Evolutionary conservation across 2,329 filamentous ascomycete genomes (phyloP).

Genomic region (Clonostachys chloroleuca): DNA sequence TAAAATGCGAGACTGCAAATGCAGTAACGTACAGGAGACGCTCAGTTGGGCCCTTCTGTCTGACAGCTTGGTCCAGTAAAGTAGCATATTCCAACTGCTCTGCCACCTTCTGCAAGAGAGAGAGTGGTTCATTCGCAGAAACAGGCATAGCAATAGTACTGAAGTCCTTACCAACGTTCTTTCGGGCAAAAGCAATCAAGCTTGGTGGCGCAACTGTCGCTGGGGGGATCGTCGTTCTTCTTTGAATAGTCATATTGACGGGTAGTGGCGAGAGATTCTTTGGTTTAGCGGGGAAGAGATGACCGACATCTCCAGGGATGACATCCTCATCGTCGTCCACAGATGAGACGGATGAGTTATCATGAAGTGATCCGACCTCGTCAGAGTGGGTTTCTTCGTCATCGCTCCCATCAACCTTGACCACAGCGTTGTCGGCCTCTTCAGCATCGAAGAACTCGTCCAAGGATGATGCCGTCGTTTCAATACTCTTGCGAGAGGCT

Average conservation of each 20-base stretch:
- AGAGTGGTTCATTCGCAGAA: conserved; percentile 89
- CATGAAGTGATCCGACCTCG: conserved; percentile 47
- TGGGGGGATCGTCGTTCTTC: conserved; percentile 67
- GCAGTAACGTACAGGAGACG: conserved; percentile 82
- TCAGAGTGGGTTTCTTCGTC: conserved; percentile 54
- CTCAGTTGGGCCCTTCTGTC: conserved; percentile 55
- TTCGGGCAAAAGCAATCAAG: conserved; percentile 88
- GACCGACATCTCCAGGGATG: conserved; percentile 53
- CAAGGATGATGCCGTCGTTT: conserved; percentile 64
- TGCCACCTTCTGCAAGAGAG: conserved; percentile 80
- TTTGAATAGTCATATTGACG: conserved; percentile 56
- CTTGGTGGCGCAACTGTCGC: conserved; percentile 81
- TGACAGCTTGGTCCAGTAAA: conserved; percentile 72
- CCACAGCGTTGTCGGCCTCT: conserved; percentile 58
- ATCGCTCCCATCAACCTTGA: conserved; percentile 69
- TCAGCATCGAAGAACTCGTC: conserved; percentile 96
- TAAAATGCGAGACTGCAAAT: conserved; percentile 86
- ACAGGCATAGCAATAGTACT: conserved; percentile 98
- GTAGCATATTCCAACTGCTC: conserved; percentile 90
- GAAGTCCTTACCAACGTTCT: conserved; percentile 96
- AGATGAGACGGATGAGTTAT: conserved; percentile 55
- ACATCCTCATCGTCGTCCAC: conserved; percentile 54
- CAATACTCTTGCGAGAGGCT: conserved; percentile 61
- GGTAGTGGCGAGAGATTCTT: conserved; percentile 77
- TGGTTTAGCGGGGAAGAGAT: conserved; percentile 70